These are phyloP conservation scores for Yamadazyma oceani DNA, from an alignment of 1,139 yeast species.

Conservation along the genomic window DNA sequence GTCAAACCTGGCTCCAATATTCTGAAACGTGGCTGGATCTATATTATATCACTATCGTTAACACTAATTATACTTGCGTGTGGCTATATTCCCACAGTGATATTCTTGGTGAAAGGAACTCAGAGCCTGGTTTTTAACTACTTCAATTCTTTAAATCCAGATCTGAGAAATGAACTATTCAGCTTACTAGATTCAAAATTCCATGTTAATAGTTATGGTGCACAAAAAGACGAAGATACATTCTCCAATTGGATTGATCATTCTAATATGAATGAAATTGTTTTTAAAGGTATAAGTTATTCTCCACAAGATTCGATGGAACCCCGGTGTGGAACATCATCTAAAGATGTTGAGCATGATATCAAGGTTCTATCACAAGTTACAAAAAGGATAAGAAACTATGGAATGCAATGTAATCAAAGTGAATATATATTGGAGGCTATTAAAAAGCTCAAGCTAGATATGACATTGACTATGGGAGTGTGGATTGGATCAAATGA, in stretches of 20 bases:
- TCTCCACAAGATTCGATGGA: slow-evolving; percentile 53
- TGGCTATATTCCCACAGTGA: slow-evolving; percentile 23
- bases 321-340: slow-evolving; percentile 52
- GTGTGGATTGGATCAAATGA: slow-evolving; percentile 58
- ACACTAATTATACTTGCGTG: slow-evolving; percentile 17
- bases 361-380: slow-evolving; percentile 55
- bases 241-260: too few relatives aligned
- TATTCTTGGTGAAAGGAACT: slow-evolving; percentile 24
- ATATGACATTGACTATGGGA: slow-evolving; percentile 62
- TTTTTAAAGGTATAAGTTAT: slow-evolving; percentile 61
- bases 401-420: slow-evolving; percentile 67
- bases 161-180: slow-evolving; percentile 8
- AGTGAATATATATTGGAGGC: slow-evolving; percentile 53
- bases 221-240: too few relatives aligned
- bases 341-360: slow-evolving; percentile 54
- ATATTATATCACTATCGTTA: slow-evolving; percentile 9
- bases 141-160: slow-evolving; percentile 8
- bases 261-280: neutral
- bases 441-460: slow-evolving; percentile 47
- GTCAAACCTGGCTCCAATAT: neutral
- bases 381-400: slow-evolving; percentile 56
- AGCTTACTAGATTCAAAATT: slow-evolving; percentile 4
- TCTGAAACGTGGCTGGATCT: neutral
- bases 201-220: neutral
- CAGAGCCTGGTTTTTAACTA: slow-evolving; percentile 14